Percentiles rank a stretch among this genome's conserved stretches.
Evolutionary conservation across 805 yeast species (phyloP).

Genomic region (Wilhelminamyces savonicus): DNA sequence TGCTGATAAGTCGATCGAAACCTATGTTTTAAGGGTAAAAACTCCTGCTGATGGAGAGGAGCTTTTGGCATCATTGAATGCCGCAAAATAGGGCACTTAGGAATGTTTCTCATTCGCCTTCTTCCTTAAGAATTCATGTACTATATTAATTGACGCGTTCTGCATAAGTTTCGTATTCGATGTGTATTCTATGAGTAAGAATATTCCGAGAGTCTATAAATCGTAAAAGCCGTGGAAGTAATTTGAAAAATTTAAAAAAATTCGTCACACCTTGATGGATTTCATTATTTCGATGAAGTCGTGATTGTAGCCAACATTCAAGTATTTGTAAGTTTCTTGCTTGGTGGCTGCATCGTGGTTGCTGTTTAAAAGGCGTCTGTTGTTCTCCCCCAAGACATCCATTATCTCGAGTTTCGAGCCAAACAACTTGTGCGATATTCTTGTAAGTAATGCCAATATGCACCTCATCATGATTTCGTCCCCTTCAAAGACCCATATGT

Average conservation of each 20-base stretch:
- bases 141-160: not conserved
- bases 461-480: conserved; percentile 46
- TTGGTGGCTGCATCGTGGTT: too few species aligned
- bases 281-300: conserved; percentile 33
- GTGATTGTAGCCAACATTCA: conserved; percentile 45
- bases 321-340: conserved; percentile 19
- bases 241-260: too few species aligned
- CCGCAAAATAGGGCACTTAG: too few species aligned
- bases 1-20: conserved; percentile 47
- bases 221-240: not conserved
- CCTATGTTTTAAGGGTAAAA: conserved; percentile 73
- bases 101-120: too few species aligned
- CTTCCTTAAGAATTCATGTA: conserved; percentile 2
- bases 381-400: conserved; percentile 20
- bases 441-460: conserved; percentile 45
- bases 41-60: conserved; percentile 62
- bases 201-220: too few species aligned
- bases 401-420: conserved; percentile 45
- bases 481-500: conserved; percentile 56
- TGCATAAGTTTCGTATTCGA: too few species aligned
- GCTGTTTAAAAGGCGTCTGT: too few species aligned
- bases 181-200: too few species aligned
- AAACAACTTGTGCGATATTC: conserved; percentile 42
- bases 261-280: too few species aligned
- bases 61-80: conserved; percentile 31